These are phyloP conservation scores for Phanerodontia chrysosporium DNA, from an alignment of 768 basidiomycete genomes.

Conservation along the genomic window DNA sequence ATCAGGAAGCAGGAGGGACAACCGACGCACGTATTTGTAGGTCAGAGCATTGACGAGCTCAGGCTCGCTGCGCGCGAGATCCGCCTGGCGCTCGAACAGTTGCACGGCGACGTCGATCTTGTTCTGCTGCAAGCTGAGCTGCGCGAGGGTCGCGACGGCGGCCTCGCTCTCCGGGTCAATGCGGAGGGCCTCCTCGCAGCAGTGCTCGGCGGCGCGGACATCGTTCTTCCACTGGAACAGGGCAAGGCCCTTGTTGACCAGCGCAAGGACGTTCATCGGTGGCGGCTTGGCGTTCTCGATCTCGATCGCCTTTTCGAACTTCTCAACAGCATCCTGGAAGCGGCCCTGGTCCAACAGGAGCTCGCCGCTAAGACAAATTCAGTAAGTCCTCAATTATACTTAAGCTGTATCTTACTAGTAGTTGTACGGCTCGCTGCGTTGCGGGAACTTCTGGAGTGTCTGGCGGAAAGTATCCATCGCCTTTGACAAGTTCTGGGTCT, in stretches of 20 bases:
- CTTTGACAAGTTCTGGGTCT: conserved; percentile 68
- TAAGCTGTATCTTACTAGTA: conserved; percentile 68
- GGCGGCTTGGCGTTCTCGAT: conserved; percentile 60
- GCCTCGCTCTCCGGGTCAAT: conserved; percentile 95
- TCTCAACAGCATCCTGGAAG: conserved; percentile 83
- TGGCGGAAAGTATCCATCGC: conserved; percentile 89
- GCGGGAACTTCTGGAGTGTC: conserved; percentile 81
- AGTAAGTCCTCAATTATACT: not conserved
- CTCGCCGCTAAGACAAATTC: conserved; percentile 64
- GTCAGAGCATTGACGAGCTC: conserved; percentile 79
- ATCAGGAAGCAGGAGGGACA: not conserved
- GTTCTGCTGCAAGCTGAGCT: conserved; percentile 86
- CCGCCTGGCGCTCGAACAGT: conserved; percentile 80
- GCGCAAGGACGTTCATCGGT: conserved; percentile 80
- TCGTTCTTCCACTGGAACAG: conserved; percentile 96
- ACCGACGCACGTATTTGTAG: conserved; percentile 66
- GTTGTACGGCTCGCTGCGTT: conserved; percentile 85
- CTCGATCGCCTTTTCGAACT: conserved; percentile 90
- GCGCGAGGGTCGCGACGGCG: conserved; percentile 92
- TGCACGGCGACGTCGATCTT: conserved; percentile 82
- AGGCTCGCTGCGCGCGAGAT: conserved; percentile 85
- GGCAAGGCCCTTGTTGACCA: conserved; percentile 97
- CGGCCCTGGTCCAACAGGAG: conserved; percentile 88
- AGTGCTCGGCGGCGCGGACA: conserved; percentile 71
- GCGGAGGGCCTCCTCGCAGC: conserved; percentile 83